Evolutionary conservation across 176 grass and related monocot species (phyloP), one percentile per base, ranked within the genome.

Genomic region (Chloris gayana): DNA sequence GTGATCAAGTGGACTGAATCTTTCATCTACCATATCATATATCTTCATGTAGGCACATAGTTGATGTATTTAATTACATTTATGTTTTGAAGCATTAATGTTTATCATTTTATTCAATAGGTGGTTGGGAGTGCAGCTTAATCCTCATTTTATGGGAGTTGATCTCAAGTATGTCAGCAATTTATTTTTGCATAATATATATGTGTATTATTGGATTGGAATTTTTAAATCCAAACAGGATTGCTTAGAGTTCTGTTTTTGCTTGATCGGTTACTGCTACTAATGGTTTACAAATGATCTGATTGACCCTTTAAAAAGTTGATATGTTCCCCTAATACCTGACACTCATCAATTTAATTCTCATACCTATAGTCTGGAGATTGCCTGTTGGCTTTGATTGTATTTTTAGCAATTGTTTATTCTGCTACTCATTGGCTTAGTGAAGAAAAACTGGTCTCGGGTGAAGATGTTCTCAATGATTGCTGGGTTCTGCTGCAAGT

Each of bases 41-140:
- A 71, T 71, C 21, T 70, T 29, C 26, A 29, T 85, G 5, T 74
- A 62, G 21, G 31, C 66, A 83, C 67, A 3, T 60, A 69, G 25
- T 17, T 9, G 12, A 14, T 31, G 7, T 80, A 71, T 83, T 50
- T 50, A 4, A 37, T 76, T 76, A 22, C 14, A 51, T 7, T 39
- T 84, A 6, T 77, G 0, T n/a, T 79, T 26, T 69, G n/a, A n/a
- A 63, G 38, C 71, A 60, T 21, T 64, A 7, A 77, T 42, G 13
- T 64, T 57, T 4, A 37, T 74, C 45, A 77, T 73, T 91, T 78
- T 95, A 60, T 65, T 38, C 64, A 67, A 83, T 75, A 98, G 96
- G 96, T 98, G 96, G 92, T 89, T 95, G 72, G 96, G 96, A 30
- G 90, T 98, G 73, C 96, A 98, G 82, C 92, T 98, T 76, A 98